A percentile compares a stretch with the other conserved stretches of the same genome.
These are phyloP conservation scores for Neofusicoccum cordaticola DNA, from an alignment of 2,329 filamentous ascomycete species.

Conservation along the genomic window DNA sequence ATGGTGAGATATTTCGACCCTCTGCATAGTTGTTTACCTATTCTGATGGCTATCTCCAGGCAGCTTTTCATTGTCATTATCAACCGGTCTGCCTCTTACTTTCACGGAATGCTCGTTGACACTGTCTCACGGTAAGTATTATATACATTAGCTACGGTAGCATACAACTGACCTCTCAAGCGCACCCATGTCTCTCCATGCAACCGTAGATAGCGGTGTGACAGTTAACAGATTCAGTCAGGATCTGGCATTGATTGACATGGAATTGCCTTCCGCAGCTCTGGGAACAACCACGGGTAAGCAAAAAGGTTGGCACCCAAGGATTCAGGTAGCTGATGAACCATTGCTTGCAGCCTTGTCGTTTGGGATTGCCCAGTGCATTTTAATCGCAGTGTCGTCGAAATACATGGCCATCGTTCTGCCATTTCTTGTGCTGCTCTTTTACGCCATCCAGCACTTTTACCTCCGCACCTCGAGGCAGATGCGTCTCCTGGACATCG, in stretches of 20 bases:
- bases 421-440: constrained; percentile 35
- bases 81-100: constrained; percentile 49
- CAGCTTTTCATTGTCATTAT: constrained; percentile 55
- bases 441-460: constrained; percentile 45
- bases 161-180: constrained; percentile 15
- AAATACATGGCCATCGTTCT: constrained; percentile 37
- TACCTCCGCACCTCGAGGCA: constrained; percentile 50
- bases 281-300: constrained; percentile 29
- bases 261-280: constrained; percentile 37
- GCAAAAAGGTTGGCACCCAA: not conserved
- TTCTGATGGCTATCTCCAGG: constrained; percentile 24
- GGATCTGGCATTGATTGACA: constrained; percentile 48
- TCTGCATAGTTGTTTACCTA: not conserved
- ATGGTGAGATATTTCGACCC: not conserved
- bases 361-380: constrained; percentile 12
- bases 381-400: constrained; percentile 39
- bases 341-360: not conserved
- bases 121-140: constrained; percentile 45
- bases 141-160: not conserved
- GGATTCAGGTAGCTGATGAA: not conserved
- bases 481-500: constrained; percentile 53
- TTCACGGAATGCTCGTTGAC: constrained; percentile 48
- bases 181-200: constrained; percentile 44
- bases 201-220: constrained; percentile 43
- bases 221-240: constrained; percentile 48